Percentiles rank a stretch among this genome's conserved stretches.
Evolutionary conservation across 2,329 filamentous ascomycete species (phyloP).

Genomic region (Cephalotrichum gorgonifer): DNA sequence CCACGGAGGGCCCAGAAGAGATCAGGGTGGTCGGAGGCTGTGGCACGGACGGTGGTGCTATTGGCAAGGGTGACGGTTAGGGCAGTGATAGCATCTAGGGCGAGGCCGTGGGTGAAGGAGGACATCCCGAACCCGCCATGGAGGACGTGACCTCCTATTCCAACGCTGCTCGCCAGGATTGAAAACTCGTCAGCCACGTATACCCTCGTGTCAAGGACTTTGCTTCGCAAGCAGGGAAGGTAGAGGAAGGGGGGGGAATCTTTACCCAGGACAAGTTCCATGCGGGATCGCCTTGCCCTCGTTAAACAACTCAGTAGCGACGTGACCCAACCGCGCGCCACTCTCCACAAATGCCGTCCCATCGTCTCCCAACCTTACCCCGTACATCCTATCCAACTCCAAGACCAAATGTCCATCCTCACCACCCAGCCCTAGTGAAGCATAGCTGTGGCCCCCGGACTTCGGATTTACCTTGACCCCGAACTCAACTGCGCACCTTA

Average conservation of each 20-base stretch:
- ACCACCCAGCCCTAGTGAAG: constrained; percentile 33
- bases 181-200: no score
- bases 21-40: constrained; percentile 35
- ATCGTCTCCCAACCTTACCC: constrained; percentile 17
- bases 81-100: constrained; percentile 23
- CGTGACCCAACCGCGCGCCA: constrained; percentile 30
- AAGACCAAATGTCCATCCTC: constrained; percentile 30
- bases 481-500: constrained; percentile 30
- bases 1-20: constrained; percentile 55
- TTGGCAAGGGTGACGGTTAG: constrained; percentile 37
- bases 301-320: constrained; percentile 24
- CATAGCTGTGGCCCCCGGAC: constrained; percentile 44
- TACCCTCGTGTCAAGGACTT: no score
- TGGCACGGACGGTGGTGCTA: constrained; percentile 36
- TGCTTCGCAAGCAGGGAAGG: no score
- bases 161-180: no score
- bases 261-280: constrained; percentile 28
- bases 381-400: constrained; percentile 26
- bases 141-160: constrained; percentile 32
- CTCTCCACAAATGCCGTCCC: constrained; percentile 24
- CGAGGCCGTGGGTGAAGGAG: constrained; percentile 14
- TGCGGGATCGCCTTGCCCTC: constrained; percentile 26
- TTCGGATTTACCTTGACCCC: constrained; percentile 37
- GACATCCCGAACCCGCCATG: constrained; percentile 26
- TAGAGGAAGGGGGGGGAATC: no score